phyloP scores from a whole-genome alignment of 768 basidiomycete genomes.

The Suillus hirtellus region DNA sequence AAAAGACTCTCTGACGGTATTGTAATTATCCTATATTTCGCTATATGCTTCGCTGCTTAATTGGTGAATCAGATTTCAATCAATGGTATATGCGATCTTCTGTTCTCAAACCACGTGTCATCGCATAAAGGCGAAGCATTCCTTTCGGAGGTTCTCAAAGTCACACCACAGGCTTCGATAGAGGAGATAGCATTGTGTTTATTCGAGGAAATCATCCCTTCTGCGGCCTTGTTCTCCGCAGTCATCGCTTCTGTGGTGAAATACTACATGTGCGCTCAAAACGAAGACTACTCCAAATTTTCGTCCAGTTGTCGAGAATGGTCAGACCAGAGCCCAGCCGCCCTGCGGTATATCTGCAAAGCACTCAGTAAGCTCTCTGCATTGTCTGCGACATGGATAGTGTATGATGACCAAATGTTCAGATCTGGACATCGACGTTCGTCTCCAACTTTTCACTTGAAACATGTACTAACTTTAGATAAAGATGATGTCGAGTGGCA shows the following conservation, averaged over 20 bases:
- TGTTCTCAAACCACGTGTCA: slow-evolving; percentile 22
- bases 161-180: slow-evolving; percentile 13
- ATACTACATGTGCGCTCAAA: slow-evolving; percentile 51
- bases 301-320: slow-evolving; percentile 33
- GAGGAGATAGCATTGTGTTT: slow-evolving; percentile 47
- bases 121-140: slow-evolving; percentile 26
- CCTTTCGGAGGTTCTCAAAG: slow-evolving; percentile 20
- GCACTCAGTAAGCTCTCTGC: slow-evolving; percentile 43
- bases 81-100: slow-evolving; percentile 20
- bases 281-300: slow-evolving; percentile 38
- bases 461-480: slow-evolving; percentile 37
- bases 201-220: slow-evolving; percentile 56
- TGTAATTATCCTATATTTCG: slow-evolving; percentile 16
- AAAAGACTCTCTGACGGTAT: slow-evolving; percentile 19
- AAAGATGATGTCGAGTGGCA: slow-evolving; percentile 38
- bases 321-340: slow-evolving; percentile 25
- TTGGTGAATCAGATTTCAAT: slow-evolving; percentile 19
- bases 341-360: slow-evolving; percentile 47
- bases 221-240: slow-evolving; percentile 55
- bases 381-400: slow-evolving; percentile 18
- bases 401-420: slow-evolving; percentile 36
- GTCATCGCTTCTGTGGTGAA: slow-evolving; percentile 57
- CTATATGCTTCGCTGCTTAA: background rate
- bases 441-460: slow-evolving; percentile 43
- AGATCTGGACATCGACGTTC: slow-evolving; percentile 22